Evolutionary conservation across 257 asterid genomes (phyloP).

Genomic region (Solanum arcanum): DNA sequence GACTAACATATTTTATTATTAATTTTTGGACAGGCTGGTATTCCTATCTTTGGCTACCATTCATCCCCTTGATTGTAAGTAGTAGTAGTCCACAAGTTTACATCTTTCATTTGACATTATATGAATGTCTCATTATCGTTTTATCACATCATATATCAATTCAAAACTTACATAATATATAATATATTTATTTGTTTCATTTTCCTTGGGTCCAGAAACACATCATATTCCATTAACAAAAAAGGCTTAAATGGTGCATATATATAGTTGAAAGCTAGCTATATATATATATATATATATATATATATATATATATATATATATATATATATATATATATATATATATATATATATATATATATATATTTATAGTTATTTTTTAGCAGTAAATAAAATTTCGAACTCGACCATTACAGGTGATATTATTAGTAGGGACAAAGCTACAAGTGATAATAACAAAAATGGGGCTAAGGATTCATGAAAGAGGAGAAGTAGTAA

Average conservation of each 20-base stretch:
- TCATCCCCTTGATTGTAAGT: slow-evolving; percentile 81
- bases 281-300: no score
- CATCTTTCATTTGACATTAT: background rate
- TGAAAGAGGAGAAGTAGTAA: slow-evolving; percentile 64
- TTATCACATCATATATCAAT: background rate
- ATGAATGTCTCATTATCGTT: background rate
- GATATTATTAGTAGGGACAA: slow-evolving; percentile 73
- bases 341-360: no score
- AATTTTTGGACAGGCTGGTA: slow-evolving; percentile 56
- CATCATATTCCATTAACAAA: background rate
- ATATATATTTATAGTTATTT: background rate
- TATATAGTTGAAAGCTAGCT: background rate
- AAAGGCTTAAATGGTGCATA: background rate
- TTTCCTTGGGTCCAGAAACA: background rate
- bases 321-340: no score
- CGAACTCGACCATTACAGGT: slow-evolving; percentile 17
- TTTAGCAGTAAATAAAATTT: background rate
- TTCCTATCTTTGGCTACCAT: slow-evolving; percentile 84
- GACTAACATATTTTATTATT: background rate
- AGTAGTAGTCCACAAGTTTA: background rate
- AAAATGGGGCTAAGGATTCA: slow-evolving; percentile 77
- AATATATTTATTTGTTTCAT: background rate
- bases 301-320: no score
- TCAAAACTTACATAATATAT: background rate
- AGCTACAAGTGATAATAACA: slow-evolving; percentile 81